Base-by-base conservation (phyloP, 1,284 basidiomycete genomes). In the Fomitopsis betulina region DNA sequence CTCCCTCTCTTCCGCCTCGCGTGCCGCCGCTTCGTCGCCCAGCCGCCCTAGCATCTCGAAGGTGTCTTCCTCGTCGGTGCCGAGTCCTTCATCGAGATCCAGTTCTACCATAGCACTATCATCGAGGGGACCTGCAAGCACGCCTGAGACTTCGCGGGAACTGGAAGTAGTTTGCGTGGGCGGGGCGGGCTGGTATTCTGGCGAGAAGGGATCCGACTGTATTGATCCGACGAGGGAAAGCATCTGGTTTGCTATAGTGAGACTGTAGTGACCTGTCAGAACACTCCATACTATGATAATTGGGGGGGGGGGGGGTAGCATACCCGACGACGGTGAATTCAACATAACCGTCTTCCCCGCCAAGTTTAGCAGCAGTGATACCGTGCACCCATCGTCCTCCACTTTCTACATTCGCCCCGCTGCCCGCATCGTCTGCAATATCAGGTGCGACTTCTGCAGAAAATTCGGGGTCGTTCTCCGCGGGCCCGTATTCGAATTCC, bases 201-300 rank as follows among this genome's bases (percentile, higher is more conserved):
- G 80, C 21, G 89, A 89, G 72, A 95, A 93, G 0, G 96, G 96
- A 65, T 96, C 88, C 0, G 77, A 68, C 59, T 97, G 89, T 61
- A 99, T 80, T 1, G 96, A 98, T 10, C 95, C 96, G 30, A 93
- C 83, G 15, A 98, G 77, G 1, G 94, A 96, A 15, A 99, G 79
- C 91, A 98, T 97, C 66, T 96, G 89, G 68, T 98, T 97, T 42
- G 94, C 93, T 52, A 98, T 85, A 8, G 92, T 96, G 60, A 98
- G 72, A 32, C 95, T 97, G 71, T 25, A 54, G 15, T 38, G 51
- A 52, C 30, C n/a, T 12, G 38, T 47, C 35, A 40, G 30, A 12
- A 6, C 23, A 42, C 47, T 42, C 30, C 60, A 23, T 8, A 42
- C 5, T 4, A 8, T 30, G 27, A 30, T 30, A 30, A 8, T 30